These are phyloP conservation scores for Vigna hirtella DNA, from an alignment of 306 rosid genomes.

Conservation along the genomic window DNA sequence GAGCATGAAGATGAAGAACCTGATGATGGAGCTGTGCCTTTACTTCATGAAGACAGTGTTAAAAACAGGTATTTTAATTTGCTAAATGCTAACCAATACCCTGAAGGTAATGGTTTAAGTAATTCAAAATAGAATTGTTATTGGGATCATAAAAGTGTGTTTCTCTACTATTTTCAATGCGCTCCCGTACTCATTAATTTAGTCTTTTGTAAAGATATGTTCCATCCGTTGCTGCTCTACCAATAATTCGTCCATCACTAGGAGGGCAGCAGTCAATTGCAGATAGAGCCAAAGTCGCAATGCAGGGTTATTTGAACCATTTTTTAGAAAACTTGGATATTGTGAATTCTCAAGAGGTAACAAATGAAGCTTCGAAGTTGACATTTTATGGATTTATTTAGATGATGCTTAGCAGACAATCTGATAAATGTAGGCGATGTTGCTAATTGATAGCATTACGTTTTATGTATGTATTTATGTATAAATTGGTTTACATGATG, in stretches of 20 bases:
- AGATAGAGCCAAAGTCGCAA: conserved; percentile 78
- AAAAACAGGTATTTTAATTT: conserved; percentile 63
- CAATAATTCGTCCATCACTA: conserved; percentile 80
- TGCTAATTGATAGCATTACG: conserved; percentile 4
- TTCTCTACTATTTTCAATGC: too few relatives aligned
- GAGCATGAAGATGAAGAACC: conserved; percentile 86
- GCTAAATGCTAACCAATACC: too few relatives aligned
- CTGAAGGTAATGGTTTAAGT: too few relatives aligned
- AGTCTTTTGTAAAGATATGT: conserved; percentile 64
- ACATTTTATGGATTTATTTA: conserved; percentile 19
- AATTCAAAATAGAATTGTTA: too few relatives aligned
- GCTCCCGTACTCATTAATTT: conserved; percentile 9
- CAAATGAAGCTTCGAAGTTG: conserved; percentile 15
- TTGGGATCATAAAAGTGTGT: too few relatives aligned
- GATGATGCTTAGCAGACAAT: conserved; percentile 23
- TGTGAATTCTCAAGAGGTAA: conserved; percentile 91
- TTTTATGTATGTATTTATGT: too few relatives aligned
- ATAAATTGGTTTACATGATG: too few relatives aligned
- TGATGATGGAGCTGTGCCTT: conserved; percentile 79
- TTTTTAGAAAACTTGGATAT: conserved; percentile 83
- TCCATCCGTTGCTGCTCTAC: conserved; percentile 84
- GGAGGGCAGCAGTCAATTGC: conserved; percentile 81
- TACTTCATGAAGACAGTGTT: conserved; percentile 66
- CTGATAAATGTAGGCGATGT: conserved; percentile 30
- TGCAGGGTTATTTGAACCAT: conserved; percentile 89